Conservation (phyloP, 2,329 filamentous ascomycete species). For the Beauveria bassiana region DNA sequence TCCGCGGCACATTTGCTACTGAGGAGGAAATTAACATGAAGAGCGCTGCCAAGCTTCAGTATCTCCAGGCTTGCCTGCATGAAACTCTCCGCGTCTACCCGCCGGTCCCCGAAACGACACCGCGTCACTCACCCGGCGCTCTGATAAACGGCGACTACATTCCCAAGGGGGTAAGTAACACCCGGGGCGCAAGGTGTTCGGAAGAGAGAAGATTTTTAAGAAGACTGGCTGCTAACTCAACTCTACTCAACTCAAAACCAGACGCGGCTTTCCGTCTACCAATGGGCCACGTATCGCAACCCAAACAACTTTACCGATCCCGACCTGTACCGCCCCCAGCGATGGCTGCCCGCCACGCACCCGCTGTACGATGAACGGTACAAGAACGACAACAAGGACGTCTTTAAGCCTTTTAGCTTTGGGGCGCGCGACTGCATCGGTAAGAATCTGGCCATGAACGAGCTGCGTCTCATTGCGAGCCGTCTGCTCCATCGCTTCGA, state of each 20-base stretch:
- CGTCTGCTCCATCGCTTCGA: conserved; percentile 40
- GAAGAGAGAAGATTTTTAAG: too few relatives aligned
- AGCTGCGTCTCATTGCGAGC: conserved; percentile 39
- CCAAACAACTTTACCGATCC: conserved; percentile 37
- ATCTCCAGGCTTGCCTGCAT: conserved; percentile 33
- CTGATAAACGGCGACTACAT: conserved; percentile 26
- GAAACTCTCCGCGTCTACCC: conserved; percentile 37
- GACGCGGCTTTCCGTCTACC: conserved; percentile 28
- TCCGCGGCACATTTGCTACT: conserved; percentile 23
- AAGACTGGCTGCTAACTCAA: neutral
- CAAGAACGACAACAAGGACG: conserved; percentile 28
- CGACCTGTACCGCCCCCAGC: conserved; percentile 38
- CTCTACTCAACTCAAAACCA: neutral
- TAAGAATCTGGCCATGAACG: conserved; percentile 29
- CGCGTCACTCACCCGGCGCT: conserved; percentile 23
- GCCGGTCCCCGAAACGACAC: conserved; percentile 22
- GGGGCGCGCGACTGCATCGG: conserved; percentile 35
- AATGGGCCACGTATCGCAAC: conserved; percentile 37
- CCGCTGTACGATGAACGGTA: conserved; percentile 29
- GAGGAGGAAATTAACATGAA: conserved; percentile 30
- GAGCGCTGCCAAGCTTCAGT: conserved; percentile 22
- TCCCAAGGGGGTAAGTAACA: conserved; percentile 25
- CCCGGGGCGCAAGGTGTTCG: too few relatives aligned
- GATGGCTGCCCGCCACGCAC: conserved; percentile 27
- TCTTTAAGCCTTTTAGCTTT: conserved; percentile 30